A percentile compares a stretch with the other conserved stretches of the same genome.
These are phyloP conservation scores for Tetrahymena malaccensis DNA, from an alignment of 73 alveolate genomes.

Conservation along the genomic window DNA sequence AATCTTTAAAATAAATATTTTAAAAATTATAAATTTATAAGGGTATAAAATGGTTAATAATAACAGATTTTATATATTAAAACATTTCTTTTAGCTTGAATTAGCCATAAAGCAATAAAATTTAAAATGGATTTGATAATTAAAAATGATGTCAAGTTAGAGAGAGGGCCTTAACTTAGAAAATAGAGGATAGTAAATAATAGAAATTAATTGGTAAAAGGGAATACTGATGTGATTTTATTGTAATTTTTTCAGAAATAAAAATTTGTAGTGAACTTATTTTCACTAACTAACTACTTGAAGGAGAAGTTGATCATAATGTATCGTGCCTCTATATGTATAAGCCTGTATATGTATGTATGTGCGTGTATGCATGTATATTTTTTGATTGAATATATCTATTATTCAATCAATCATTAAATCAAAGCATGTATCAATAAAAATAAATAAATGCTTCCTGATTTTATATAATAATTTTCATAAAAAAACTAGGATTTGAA, in stretches of 20 bases:
- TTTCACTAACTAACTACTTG: background rate
- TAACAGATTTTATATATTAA: too few relatives aligned
- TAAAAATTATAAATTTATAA: too few relatives aligned
- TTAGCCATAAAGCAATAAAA: background rate
- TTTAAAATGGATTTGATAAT: too few relatives aligned
- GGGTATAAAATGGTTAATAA: too few relatives aligned
- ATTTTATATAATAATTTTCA: background rate
- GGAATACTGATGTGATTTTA: background rate
- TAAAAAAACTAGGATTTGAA: background rate
- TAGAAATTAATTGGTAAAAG: background rate
- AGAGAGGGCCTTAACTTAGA: background rate
- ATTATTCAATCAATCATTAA: too few relatives aligned
- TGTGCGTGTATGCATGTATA: background rate
- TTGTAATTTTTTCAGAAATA: background rate
- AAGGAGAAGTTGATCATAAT: background rate
- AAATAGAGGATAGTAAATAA: background rate
- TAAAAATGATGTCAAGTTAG: background rate
- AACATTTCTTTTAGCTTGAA: too few relatives aligned
- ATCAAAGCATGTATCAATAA: too few relatives aligned
- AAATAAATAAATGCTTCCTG: background rate
- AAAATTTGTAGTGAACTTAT: background rate
- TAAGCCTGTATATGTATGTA: background rate
- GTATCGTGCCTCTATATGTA: too few relatives aligned
- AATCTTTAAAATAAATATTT: too few relatives aligned
- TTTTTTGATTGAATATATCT: background rate